Evolutionary conservation across 1,139 yeast genomes (phyloP).

Genomic region (Meyerozyma guilliermondii): DNA sequence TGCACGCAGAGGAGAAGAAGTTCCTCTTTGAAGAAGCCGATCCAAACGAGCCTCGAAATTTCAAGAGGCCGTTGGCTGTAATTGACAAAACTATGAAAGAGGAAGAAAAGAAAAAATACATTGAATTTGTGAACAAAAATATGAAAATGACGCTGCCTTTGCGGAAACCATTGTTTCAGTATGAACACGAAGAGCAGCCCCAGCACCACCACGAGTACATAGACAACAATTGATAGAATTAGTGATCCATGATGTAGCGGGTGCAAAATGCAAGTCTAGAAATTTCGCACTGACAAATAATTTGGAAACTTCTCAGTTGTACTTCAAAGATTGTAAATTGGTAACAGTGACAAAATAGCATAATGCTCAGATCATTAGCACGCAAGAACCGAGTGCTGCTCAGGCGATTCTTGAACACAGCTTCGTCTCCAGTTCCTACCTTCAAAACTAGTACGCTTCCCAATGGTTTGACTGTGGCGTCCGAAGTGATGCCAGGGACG

Average conservation of each 20-base stretch:
- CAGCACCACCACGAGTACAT: slow-evolving; percentile 6
- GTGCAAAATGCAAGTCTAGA: neutral
- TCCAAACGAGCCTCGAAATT: neutral
- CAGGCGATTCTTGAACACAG: slow-evolving; percentile 3
- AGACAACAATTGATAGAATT: neutral
- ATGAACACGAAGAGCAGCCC: slow-evolving; percentile 20
- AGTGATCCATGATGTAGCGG: neutral
- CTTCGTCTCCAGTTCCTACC: slow-evolving; percentile 6
- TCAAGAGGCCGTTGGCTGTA: neutral
- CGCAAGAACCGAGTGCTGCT: neutral
- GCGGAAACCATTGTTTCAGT: slow-evolving; percentile 26
- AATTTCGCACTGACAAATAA: neutral
- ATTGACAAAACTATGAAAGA: neutral
- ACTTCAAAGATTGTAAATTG: neutral
- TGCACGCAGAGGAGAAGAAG: slow-evolving; percentile 14
- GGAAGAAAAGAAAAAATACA: neutral
- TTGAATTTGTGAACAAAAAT: neutral
- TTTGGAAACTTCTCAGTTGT: neutral
- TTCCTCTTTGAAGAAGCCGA: slow-evolving; percentile 7
- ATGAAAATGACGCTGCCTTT: slow-evolving; percentile 22
- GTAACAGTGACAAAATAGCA: neutral
- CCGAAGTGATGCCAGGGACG: slow-evolving; percentile 82
- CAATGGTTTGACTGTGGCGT: slow-evolving; percentile 92
- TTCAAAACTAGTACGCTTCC: slow-evolving; percentile 54
- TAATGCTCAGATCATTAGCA: neutral